These are phyloP conservation scores for Solanum pinnatisectum DNA, from an alignment of 257 asterid species.

Conservation along the genomic window DNA sequence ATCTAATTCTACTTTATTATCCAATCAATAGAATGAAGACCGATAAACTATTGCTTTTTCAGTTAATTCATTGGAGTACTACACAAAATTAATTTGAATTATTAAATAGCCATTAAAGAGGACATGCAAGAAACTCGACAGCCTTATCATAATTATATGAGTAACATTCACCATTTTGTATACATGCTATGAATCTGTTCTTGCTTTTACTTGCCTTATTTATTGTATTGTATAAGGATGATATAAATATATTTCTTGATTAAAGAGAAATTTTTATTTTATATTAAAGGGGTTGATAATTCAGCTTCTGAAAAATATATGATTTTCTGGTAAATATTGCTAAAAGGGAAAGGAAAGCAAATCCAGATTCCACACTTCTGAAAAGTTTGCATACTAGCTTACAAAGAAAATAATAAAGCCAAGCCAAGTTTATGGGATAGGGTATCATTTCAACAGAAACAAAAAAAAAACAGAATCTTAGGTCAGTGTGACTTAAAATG, in stretches of 20 bases:
- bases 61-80: too few relatives aligned
- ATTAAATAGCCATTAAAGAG: too few relatives aligned
- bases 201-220: background rate
- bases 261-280: too few relatives aligned
- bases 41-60: too few relatives aligned
- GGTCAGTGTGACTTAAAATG: background rate
- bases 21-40: too few relatives aligned
- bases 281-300: background rate
- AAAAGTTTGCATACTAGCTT: background rate
- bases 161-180: background rate
- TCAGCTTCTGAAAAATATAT: too few relatives aligned
- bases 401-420: background rate
- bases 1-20: too few relatives aligned
- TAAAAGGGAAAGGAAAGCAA: background rate
- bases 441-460: background rate
- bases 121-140: too few relatives aligned
- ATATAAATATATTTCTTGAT: too few relatives aligned
- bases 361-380: background rate
- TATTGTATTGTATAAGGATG: background rate
- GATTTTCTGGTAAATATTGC: background rate
- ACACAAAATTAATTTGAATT: too few relatives aligned
- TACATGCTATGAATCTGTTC: background rate
- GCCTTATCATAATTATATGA: too few relatives aligned
- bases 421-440: background rate
- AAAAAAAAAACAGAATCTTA: too few relatives aligned